Evolutionary conservation across 208 protist species (phyloP), one percentile per base, ranked within the genome.

Genomic region (Acanthamoeba culbertsoni): DNA sequence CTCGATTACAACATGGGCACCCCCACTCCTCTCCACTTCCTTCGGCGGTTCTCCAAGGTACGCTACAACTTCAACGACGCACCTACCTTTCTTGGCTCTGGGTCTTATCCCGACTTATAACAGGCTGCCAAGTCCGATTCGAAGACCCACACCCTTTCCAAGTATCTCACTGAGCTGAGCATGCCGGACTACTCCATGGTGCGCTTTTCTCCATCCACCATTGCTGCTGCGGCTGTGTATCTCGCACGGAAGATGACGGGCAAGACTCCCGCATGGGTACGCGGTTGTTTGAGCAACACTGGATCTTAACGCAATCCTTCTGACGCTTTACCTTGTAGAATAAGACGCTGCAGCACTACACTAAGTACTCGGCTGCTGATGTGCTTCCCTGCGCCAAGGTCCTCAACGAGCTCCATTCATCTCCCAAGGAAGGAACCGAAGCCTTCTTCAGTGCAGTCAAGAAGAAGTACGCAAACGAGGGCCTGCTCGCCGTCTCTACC

Each of bases 151-250:
- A 65, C 88, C 7, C 63, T 93, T 0, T 55, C 88, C 88, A 93
- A 93, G 55, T 93, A 86, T 40, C 79, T 97, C 42, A 93, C 92
- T 51, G 96, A 97, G 62, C 48, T 97, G 26, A 71, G 84, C 23
- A 28, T 97, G n/a, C 57, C 95, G 23, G 89, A 95, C 2, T 96
- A 95, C 42, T 28, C 65, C 14, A 79, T 96, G 37, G 31, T 96
- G 14, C 45, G 45, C 12, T 97, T 89, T 45, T 35, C 62, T 8
- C 94, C 96, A 48, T 97, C 96, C 18, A 46, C 95, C 14, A 59
- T 97, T 42, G 94, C 96, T 26, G 95, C 96, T 0, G 90, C 95
- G 2, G 77, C 92, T 18, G 73, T 97, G 18, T 96, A 91, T 68
- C 62, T 96, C 23, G 59, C 95, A 23, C 35, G 88, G 45, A 62